These are phyloP conservation scores for Alternaria consortialis DNA, from an alignment of 2,329 filamentous ascomycete species.

Conservation along the genomic window DNA sequence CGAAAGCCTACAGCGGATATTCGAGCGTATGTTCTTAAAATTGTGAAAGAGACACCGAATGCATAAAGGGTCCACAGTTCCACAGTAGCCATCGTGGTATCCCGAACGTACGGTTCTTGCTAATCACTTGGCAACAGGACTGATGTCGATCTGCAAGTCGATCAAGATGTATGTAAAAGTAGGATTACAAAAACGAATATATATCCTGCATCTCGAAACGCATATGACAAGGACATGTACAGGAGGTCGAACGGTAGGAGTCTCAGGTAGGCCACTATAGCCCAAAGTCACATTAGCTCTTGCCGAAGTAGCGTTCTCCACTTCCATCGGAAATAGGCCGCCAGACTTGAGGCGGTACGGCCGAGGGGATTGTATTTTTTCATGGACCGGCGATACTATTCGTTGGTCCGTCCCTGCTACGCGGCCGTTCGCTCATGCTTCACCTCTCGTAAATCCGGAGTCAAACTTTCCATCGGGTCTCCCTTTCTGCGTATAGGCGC, in stretches of 20 bases:
- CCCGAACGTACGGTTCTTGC: background rate
- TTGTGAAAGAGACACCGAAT: background rate
- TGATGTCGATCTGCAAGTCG: background rate
- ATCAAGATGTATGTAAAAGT: no score
- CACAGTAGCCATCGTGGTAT: background rate
- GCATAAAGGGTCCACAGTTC: background rate
- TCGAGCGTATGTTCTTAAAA: background rate
- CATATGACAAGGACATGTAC: background rate
- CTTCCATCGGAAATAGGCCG: no score
- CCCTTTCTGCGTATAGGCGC: no score
- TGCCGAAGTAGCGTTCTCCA: no score
- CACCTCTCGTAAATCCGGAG: no score
- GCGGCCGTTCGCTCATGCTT: no score
- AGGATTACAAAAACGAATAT: no score
- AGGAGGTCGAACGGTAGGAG: background rate
- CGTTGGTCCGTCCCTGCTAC: no score
- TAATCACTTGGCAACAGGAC: background rate
- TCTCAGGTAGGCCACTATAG: background rate
- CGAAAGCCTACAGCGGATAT: background rate
- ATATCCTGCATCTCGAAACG: background rate
- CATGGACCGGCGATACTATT: no score
- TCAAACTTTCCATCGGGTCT: no score
- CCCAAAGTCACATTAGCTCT: background rate
- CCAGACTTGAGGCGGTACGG: no score
- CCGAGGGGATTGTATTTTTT: background rate